phyloP scores from a whole-genome alignment of 306 rosid genomes.

The Medicago ruthenica region DNA sequence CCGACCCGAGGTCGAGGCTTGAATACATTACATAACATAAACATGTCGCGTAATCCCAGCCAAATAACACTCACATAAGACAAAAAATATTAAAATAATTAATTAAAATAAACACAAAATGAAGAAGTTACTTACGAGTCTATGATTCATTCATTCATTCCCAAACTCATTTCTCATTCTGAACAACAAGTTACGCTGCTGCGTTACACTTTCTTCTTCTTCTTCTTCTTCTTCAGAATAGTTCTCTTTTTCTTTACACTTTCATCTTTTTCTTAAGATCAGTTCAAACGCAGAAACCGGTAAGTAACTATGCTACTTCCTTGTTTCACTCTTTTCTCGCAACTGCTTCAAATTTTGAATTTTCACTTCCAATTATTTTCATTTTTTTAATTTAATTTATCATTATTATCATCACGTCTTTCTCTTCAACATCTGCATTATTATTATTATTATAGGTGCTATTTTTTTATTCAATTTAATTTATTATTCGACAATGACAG shows the following conservation, averaged over 20 bases:
- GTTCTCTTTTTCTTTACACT: neutral
- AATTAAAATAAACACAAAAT: conserved; percentile 4
- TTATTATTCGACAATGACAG: conserved; percentile 49
- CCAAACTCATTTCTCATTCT: conserved; percentile 33
- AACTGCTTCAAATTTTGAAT: conserved; percentile 8
- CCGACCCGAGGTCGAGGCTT: neutral
- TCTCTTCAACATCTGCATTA: conserved; percentile 20
- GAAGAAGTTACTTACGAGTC: conserved; percentile 38
- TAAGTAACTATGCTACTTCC: conserved; percentile 22
- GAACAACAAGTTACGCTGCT: neutral
- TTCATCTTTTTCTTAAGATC: neutral
- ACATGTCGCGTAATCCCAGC: conserved; percentile 46
- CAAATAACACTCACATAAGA: conserved; percentile 47
- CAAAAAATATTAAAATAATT: conserved; percentile 20
- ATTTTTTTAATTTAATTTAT: conserved; percentile 4
- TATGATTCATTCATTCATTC: conserved; percentile 25
- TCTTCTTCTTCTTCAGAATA: neutral
- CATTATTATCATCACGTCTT: conserved; percentile 32
- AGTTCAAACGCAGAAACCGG: conserved; percentile 40
- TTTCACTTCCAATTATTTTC: conserved; percentile 7
- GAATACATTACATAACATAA: conserved; percentile 3
- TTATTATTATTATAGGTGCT: neutral
- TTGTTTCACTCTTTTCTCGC: neutral
- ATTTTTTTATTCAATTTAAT: neutral
- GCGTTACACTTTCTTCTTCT: conserved; percentile 27